These are phyloP conservation scores for Fusarium lyarnte DNA, from an alignment of 2,329 filamentous ascomycete genomes.

Conservation along the genomic window DNA sequence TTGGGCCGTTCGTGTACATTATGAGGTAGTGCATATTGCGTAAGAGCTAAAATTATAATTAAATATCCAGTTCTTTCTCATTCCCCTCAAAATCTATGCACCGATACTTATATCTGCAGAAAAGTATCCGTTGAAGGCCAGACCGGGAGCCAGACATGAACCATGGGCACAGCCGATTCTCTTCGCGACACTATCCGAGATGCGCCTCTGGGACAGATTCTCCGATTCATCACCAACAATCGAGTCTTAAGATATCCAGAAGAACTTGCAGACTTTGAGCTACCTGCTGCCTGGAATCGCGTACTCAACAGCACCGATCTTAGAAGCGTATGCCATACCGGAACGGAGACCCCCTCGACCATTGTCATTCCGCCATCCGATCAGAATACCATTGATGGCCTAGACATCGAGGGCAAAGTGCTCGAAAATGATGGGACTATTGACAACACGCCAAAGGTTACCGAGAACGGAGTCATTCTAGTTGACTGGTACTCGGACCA, in stretches of 20 bases:
- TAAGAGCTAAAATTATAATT: accelerated
- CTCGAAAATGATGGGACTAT: slow-evolving; percentile 54
- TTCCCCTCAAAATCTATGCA: accelerated
- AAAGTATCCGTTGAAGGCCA: accelerated
- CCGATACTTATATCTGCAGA: accelerated
- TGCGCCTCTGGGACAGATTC: slow-evolving; percentile 65
- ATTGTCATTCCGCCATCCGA: not conserved
- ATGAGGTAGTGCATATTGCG: accelerated
- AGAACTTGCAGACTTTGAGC: slow-evolving; percentile 62
- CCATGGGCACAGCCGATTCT: not conserved
- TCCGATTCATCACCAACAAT: slow-evolving; percentile 63
- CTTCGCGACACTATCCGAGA: slow-evolving; percentile 56
- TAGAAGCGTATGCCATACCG: not conserved
- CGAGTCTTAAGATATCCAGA: slow-evolving; percentile 66
- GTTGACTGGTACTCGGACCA: slow-evolving; percentile 66
- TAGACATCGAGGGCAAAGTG: slow-evolving; percentile 46
- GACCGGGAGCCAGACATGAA: accelerated
- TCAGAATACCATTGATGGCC: not conserved
- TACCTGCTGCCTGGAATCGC: slow-evolving; percentile 53
- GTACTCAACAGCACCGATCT: not conserved
- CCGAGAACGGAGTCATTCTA: slow-evolving; percentile 59
- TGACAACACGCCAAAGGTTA: slow-evolving; percentile 56
- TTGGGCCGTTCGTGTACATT: accelerated
- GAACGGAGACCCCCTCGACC: not conserved
- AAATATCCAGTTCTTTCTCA: accelerated